Evolutionary conservation across 345 rosid genomes (phyloP), one percentile per base, ranked within the genome.

Genomic region (Cardamine chenopodiifolia): DNA sequence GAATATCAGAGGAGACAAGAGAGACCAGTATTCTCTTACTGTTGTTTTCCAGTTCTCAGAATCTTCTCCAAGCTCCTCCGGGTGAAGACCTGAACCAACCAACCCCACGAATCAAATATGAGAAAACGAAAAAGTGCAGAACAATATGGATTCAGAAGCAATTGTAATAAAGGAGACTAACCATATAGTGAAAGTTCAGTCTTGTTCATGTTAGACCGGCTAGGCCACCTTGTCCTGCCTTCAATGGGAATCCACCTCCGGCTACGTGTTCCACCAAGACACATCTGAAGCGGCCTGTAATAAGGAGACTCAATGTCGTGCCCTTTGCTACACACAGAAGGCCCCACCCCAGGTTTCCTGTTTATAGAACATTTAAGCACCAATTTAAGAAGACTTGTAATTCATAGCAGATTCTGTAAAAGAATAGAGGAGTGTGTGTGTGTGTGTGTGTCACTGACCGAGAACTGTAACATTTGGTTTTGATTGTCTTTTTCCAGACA

Each of bases 1-100:
- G 90, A 96, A 96, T 83, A 96, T 90, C 62, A 96, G 56, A 4
- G 99, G 98, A 4, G 99, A 96, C 62, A 96, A 82, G 76, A 96
- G 95, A 10, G 99, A 92, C 99, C 99, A 96, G 80, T 86, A 92
- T 77, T 96, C 87, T 53, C 74, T 68, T 47, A 89, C 83, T 50
- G 89, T 84, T 56, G 65, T 15, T 70, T 65, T 92, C 92, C 92
- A 89, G 69, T 66, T 85, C 55, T 72, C 87, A 31, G 76, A 59
- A 68, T 96, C 97, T 82, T 90, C 98, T 7, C 55, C 42, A 32
- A 90, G 74, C 54, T 86, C 95, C 72, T 90, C 95, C 1, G 83
- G 53, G 64, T 82, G 89, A 53, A 92, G 62, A 70, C 97, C 99
- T 95, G 84, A 66, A 19, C 78, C 72, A 69, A 74, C 63, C 56